Evolutionary conservation across 331 rosid genomes (phyloP).

Genomic region (Quercus phellos): DNA sequence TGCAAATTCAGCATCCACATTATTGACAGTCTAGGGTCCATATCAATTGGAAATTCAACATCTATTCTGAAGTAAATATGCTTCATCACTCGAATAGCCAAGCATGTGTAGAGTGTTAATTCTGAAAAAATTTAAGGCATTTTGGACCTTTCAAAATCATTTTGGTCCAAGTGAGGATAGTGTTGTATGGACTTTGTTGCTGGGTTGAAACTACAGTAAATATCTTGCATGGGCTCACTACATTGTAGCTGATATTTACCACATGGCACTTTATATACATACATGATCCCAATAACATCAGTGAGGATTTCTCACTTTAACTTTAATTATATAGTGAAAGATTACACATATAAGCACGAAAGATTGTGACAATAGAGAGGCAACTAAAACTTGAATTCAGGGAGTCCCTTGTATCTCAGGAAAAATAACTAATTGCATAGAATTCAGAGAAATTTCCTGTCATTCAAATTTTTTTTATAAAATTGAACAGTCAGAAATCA

Average conservation of each 20-base stretch:
- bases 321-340: conserved; percentile 1
- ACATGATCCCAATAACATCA: not conserved
- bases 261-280: not conserved
- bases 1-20: not conserved
- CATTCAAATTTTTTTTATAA: not conserved
- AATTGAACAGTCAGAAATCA: not conserved
- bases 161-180: not conserved
- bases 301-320: conserved; percentile 9
- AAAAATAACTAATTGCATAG: not conserved
- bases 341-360: not conserved
- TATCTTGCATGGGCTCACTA: not conserved
- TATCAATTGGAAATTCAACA: not conserved
- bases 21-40: not conserved
- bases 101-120: not conserved
- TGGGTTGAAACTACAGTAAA: too few species aligned
- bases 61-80: not conserved
- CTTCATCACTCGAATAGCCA: not conserved
- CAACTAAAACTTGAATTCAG: not conserved
- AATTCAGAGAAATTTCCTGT: not conserved
- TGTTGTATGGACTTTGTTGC: not conserved
- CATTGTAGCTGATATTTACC: not conserved
- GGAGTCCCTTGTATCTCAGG: not conserved
- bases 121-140: not conserved
- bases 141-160: not conserved
- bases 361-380: not conserved